Evolutionary conservation across 2,329 filamentous ascomycete species (phyloP).

Genomic region (Leptographium galeiforme): DNA sequence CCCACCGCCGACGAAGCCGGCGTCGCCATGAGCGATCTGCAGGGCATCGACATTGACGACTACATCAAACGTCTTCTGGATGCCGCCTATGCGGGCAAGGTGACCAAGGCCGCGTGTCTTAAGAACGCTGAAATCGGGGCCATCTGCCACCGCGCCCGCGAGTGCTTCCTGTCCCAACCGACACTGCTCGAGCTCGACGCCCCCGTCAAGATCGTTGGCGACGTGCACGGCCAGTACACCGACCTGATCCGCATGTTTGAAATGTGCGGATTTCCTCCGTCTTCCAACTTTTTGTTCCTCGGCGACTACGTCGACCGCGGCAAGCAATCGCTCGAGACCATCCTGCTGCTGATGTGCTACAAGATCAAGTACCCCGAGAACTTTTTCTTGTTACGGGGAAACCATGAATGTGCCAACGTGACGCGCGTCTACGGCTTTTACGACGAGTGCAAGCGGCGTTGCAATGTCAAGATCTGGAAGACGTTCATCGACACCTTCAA

Average conservation of each 20-base stretch:
- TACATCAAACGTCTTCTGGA: constrained; percentile 92
- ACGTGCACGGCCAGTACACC: constrained; percentile 93
- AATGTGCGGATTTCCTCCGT: constrained; percentile 93
- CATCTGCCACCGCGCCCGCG: constrained; percentile 78
- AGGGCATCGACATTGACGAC: constrained; percentile 87
- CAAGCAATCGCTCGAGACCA: constrained; percentile 92
- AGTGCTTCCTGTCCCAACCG: constrained; percentile 82
- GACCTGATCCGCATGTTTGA: constrained; percentile 95
- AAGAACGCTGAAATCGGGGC: constrained; percentile 96
- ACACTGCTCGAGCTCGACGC: constrained; percentile 84
- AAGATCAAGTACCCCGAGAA: constrained; percentile 97
- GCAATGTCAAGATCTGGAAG: constrained; percentile 97
- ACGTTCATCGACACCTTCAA: constrained; percentile 97
- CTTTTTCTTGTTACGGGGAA: constrained; percentile 88
- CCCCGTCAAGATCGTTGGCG: constrained; percentile 94
- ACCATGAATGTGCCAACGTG: constrained; percentile 94
- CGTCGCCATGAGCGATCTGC: constrained; percentile 81
- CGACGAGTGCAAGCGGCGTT: constrained; percentile 92
- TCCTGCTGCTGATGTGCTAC: constrained; percentile 83
- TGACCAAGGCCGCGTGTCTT: constrained; percentile 92
- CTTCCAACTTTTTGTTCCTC: constrained; percentile 83
- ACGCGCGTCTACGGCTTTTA: constrained; percentile 96
- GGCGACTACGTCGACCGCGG: constrained; percentile 95
- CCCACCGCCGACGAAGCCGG: constrained; percentile 16
- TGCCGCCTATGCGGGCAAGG: constrained; percentile 89